These are phyloP conservation scores for Sonneratia alba DNA, from an alignment of 345 rosid species.

Conservation along the genomic window DNA sequence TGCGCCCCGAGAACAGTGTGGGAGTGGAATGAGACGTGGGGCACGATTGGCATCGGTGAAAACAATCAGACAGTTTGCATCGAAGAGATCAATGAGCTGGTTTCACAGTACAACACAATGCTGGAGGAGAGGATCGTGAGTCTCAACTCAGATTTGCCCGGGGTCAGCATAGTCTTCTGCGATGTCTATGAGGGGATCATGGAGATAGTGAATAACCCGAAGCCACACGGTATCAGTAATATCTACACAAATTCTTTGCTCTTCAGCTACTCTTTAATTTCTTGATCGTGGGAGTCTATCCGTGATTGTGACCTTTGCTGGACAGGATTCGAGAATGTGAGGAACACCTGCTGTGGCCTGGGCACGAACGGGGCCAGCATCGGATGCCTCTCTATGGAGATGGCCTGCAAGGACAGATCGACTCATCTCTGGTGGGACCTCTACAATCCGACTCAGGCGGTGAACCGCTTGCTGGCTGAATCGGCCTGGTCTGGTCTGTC, in stretches of 20 bases:
- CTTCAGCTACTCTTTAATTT: not conserved
- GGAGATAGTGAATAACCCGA: constrained; percentile 35
- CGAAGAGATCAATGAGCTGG: constrained; percentile 37
- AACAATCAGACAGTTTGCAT: constrained; percentile 19
- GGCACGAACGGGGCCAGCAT: constrained; percentile 33
- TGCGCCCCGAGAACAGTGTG: constrained; percentile 38
- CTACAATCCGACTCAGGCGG: constrained; percentile 43
- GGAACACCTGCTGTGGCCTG: constrained; percentile 47
- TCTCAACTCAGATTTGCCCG: constrained; percentile 32
- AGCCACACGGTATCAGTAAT: not conserved
- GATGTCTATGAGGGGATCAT: constrained; percentile 40
- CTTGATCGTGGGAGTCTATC: not conserved
- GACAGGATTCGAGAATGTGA: constrained; percentile 36
- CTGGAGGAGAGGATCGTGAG: constrained; percentile 24
- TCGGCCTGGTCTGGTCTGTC: constrained; percentile 48
- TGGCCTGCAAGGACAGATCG: constrained; percentile 42
- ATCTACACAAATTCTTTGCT: not conserved
- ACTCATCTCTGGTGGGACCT: constrained; percentile 64
- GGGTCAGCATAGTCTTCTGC: constrained; percentile 39
- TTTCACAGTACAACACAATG: constrained; percentile 37
- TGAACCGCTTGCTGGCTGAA: constrained; percentile 41
- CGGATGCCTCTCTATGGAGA: constrained; percentile 43
- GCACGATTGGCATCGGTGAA: not conserved
- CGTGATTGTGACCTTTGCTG: not conserved
- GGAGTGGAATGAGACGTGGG: constrained; percentile 27